Evolutionary conservation across 2,329 filamentous ascomycete genomes (phyloP).

Genomic region (Zymoseptoria brevis): DNA sequence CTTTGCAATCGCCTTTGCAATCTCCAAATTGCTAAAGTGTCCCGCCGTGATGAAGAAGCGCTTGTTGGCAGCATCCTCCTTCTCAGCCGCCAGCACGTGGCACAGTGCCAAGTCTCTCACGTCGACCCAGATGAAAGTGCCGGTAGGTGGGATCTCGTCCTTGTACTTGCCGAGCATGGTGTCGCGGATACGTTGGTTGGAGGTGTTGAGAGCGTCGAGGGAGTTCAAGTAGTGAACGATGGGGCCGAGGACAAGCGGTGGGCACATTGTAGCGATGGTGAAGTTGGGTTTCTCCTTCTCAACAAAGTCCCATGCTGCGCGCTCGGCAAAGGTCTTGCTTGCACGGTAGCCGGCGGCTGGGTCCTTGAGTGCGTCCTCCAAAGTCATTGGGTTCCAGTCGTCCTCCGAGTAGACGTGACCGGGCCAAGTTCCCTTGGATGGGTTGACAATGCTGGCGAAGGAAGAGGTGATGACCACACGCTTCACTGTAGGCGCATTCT

Average conservation of each 20-base stretch:
- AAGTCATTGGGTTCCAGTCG: slow-evolving; percentile 52
- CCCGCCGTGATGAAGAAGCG: slow-evolving; percentile 57
- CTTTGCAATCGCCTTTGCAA: slow-evolving; percentile 49
- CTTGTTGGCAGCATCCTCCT: slow-evolving; percentile 51
- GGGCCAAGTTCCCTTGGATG: slow-evolving; percentile 43
- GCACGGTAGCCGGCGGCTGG: slow-evolving; percentile 39
- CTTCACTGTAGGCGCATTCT: slow-evolving; percentile 57
- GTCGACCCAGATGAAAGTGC: slow-evolving; percentile 25
- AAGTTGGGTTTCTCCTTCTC: slow-evolving; percentile 47
- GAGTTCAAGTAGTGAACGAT: slow-evolving; percentile 53
- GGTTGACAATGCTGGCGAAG: slow-evolving; percentile 56
- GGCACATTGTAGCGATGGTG: slow-evolving; percentile 41
- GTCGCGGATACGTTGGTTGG: slow-evolving; percentile 58
- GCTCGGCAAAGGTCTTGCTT: slow-evolving; percentile 56
- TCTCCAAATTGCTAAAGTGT: slow-evolving; percentile 53
- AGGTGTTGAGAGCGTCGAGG: slow-evolving; percentile 62
- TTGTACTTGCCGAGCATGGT: slow-evolving; percentile 55
- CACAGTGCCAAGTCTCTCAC: slow-evolving; percentile 18
- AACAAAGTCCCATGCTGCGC: slow-evolving; percentile 47
- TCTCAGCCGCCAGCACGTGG: slow-evolving; percentile 33
- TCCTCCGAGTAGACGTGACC: slow-evolving; percentile 45
- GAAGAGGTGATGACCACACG: slow-evolving; percentile 65
- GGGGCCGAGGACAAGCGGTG: slow-evolving; percentile 44
- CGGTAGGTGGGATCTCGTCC: slow-evolving; percentile 50
- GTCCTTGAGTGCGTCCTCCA: slow-evolving; percentile 36